phyloP scores from a whole-genome alignment of 495 filamentous ascomycete genomes.

The Aspergillus affinis region DNA sequence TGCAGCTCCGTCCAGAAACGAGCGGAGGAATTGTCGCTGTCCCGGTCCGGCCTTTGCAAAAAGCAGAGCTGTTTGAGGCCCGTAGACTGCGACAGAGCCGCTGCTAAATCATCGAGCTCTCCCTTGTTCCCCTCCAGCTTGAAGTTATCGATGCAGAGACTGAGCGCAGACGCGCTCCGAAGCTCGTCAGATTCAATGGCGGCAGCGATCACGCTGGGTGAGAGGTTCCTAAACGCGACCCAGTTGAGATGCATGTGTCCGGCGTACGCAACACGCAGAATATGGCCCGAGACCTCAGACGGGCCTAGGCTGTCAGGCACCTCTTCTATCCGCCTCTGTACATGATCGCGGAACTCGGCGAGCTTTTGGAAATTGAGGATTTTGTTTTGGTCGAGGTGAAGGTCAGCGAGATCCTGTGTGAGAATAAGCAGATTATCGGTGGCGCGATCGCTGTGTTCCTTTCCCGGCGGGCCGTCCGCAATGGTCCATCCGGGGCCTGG shows the following conservation, averaged over 20 bases:
- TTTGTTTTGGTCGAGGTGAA: slow-evolving; percentile 9
- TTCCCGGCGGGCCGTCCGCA: slow-evolving; percentile 9
- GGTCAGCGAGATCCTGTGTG: slow-evolving; percentile 9
- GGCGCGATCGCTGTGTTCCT: slow-evolving; percentile 9
- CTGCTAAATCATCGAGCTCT: slow-evolving; percentile 11
- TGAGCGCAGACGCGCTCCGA: slow-evolving; percentile 19
- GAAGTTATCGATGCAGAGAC: slow-evolving; percentile 16
- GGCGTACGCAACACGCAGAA: slow-evolving; percentile 20
- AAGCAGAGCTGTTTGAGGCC: slow-evolving; percentile 20
- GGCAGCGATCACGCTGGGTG: slow-evolving; percentile 14
- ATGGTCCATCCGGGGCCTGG: slow-evolving; percentile 6
- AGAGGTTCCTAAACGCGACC: slow-evolving; percentile 16
- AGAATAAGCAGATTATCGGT: slow-evolving; percentile 22
- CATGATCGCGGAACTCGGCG: slow-evolving; percentile 13
- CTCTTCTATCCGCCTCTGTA: slow-evolving; percentile 19
- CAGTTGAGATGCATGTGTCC: slow-evolving; percentile 18
- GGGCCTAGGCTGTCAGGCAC: slow-evolving; percentile 14
- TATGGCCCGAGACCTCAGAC: slow-evolving; percentile 14
- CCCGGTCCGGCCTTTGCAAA: slow-evolving; percentile 15
- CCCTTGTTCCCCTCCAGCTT: slow-evolving; percentile 3
- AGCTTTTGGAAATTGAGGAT: slow-evolving; percentile 14
- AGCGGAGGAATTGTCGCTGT: slow-evolving; percentile 15
- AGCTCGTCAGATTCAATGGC: slow-evolving; percentile 18
- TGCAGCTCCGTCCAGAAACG: slow-evolving; percentile 9
- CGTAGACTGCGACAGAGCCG: slow-evolving; percentile 15